A percentile compares a stretch with the other conserved stretches of the same genome.
Conservation (phyloP, 1,284 basidiomycete species). For the Ustilago tritici region DNA sequence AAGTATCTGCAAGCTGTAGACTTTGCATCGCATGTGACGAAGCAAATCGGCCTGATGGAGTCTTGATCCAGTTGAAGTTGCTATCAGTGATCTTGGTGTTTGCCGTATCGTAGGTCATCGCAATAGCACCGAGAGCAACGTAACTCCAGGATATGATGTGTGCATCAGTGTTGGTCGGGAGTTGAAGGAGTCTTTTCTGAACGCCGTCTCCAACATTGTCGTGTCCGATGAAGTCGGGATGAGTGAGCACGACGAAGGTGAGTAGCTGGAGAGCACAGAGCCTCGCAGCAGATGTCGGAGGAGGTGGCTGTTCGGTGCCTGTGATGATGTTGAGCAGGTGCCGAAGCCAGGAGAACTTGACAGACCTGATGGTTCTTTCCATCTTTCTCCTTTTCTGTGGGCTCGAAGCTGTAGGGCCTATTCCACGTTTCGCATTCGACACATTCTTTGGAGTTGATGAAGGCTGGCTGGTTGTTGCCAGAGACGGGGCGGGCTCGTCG, state of each 20-base stretch:
- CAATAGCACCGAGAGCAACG: constrained; percentile 12
- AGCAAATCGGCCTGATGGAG: constrained; percentile 1
- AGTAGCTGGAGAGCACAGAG: constrained; percentile 33
- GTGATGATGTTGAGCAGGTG: constrained; percentile 18
- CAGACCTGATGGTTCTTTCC: not conserved
- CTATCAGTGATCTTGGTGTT: not conserved
- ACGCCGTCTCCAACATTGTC: not conserved
- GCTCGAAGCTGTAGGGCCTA: constrained; percentile 6
- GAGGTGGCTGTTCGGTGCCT: not conserved
- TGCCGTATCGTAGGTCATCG: not conserved
- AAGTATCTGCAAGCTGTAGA: constrained; percentile 23
- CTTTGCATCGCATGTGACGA: constrained; percentile 14
- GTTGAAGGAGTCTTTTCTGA: constrained; percentile 2
- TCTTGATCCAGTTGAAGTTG: not conserved
- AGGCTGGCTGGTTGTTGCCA: constrained; percentile 8
- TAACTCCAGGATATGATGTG: constrained; percentile 26
- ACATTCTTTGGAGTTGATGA: not conserved
- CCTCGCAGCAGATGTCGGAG: constrained; percentile 3
- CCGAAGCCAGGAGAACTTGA: not conserved
- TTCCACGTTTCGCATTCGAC: constrained; percentile 24
- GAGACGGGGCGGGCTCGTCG: constrained; percentile 1
- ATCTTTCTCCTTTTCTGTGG: constrained; percentile 28
- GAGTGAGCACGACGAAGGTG: constrained; percentile 17
- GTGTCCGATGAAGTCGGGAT: constrained; percentile 15
- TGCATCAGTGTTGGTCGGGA: constrained; percentile 18